phyloP scores from a whole-genome alignment of 805 yeast species.

The Teunomyces atbi region DNA sequence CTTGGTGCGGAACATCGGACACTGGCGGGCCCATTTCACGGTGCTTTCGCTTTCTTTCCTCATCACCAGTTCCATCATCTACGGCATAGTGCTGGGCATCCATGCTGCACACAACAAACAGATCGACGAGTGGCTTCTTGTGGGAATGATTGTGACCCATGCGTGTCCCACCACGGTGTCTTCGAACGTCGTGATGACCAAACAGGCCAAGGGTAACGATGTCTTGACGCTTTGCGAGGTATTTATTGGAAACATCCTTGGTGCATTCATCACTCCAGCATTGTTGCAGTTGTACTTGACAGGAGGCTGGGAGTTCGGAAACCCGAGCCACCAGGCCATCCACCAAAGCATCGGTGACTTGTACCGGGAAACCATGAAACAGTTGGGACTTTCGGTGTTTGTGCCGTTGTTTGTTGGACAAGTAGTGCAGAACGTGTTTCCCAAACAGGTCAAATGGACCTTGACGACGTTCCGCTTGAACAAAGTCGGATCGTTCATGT shows the following conservation, averaged over 20 bases:
- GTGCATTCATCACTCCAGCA: constrained; percentile 88
- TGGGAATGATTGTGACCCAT: constrained; percentile 79
- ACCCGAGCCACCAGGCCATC: constrained; percentile 57
- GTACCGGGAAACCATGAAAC: constrained; percentile 80
- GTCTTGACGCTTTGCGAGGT: constrained; percentile 79
- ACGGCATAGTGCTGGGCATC: constrained; percentile 70
- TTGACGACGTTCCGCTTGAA: constrained; percentile 55
- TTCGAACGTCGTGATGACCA: constrained; percentile 91
- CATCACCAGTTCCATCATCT: constrained; percentile 67
- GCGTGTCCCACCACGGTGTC: constrained; percentile 91
- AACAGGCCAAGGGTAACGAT: constrained; percentile 80
- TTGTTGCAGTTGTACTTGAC: constrained; percentile 66
- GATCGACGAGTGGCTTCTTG: constrained; percentile 76
- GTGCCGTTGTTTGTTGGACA: constrained; percentile 90
- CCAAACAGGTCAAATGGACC: constrained; percentile 61
- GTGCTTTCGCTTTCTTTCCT: constrained; percentile 68
- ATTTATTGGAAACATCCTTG: constrained; percentile 77
- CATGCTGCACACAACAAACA: constrained; percentile 50
- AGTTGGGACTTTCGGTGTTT: constrained; percentile 79
- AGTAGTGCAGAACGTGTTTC: constrained; percentile 66
- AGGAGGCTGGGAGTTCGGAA: constrained; percentile 70
- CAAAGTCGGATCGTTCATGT: constrained; percentile 79
- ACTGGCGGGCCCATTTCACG: constrained; percentile 83
- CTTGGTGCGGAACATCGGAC: constrained; percentile 57
- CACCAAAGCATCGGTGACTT: constrained; percentile 52